These are phyloP conservation scores for Chlorella ohadii DNA, from an alignment of 139 green algal species.

Conservation along the genomic window DNA sequence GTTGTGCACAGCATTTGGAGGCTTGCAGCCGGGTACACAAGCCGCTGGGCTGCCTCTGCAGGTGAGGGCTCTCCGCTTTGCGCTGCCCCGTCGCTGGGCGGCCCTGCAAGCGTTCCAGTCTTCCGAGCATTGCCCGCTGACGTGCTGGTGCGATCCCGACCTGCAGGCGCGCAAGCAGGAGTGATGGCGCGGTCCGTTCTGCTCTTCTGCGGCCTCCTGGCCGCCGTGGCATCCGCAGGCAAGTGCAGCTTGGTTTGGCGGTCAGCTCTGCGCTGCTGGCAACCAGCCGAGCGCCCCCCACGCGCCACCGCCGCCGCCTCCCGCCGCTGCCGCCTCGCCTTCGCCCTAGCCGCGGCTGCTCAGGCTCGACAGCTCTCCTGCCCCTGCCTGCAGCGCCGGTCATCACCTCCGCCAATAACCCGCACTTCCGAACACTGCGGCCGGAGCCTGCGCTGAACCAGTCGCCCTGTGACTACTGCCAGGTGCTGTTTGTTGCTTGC, in stretches of 20 bases:
- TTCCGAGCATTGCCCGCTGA: background rate
- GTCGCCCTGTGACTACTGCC: conserved; percentile 19
- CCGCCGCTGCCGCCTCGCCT: background rate
- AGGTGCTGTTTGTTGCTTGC: too few species aligned
- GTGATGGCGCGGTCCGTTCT: background rate
- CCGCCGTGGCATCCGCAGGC: conserved; percentile 5
- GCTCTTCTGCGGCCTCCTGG: conserved; percentile 3
- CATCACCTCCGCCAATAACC: conserved; percentile 12
- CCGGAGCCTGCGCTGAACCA: background rate
- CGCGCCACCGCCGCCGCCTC: background rate
- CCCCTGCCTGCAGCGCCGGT: conserved; percentile 1
- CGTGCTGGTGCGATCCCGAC: background rate
- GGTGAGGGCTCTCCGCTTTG: too few species aligned
- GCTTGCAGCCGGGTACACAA: too few species aligned
- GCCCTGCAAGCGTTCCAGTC: background rate
- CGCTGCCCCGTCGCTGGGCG: too few species aligned
- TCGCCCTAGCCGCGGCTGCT: too few species aligned
- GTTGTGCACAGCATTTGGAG: too few species aligned
- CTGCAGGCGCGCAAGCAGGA: too few species aligned
- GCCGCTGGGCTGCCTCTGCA: too few species aligned
- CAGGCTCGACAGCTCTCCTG: background rate
- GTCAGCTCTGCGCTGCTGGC: background rate
- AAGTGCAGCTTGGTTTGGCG: background rate
- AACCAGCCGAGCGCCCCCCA: background rate
- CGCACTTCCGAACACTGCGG: conserved; percentile 7